phyloP scores from a whole-genome alignment of 768 basidiomycete genomes.

The Mycena chlorophos region DNA sequence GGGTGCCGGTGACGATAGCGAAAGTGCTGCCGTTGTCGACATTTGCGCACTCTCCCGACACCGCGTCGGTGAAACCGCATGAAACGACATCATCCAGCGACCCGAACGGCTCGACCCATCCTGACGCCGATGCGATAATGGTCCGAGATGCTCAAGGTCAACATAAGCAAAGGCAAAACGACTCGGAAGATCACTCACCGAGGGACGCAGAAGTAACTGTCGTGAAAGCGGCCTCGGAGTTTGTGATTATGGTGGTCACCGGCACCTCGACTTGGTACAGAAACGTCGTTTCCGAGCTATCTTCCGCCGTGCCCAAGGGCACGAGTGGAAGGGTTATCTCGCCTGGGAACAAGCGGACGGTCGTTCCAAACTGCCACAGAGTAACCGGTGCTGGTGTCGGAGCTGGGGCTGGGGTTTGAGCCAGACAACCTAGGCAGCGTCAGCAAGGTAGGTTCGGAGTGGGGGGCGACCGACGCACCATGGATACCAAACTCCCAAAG shows the following conservation, averaged over 20 bases:
- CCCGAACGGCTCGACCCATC: background rate
- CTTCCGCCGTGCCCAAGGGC: background rate
- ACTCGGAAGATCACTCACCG: background rate
- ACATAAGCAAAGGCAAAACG: background rate
- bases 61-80: background rate
- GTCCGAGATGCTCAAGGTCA: background rate
- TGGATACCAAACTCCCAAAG: too few relatives aligned
- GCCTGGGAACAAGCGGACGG: background rate
- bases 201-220: background rate
- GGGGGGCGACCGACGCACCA: background rate
- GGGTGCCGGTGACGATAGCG: too few relatives aligned
- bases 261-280: background rate
- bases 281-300: background rate
- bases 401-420: background rate
- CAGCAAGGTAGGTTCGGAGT: background rate
- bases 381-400: background rate
- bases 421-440: background rate
- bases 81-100: background rate
- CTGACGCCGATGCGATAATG: background rate
- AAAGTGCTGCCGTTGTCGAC: too few relatives aligned
- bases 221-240: background rate
- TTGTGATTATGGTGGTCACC: background rate
- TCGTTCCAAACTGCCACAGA: background rate
- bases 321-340: background rate
- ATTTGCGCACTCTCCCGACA: background rate